phyloP scores from a whole-genome alignment of 2,329 filamentous ascomycete genomes.

The Fusarium longipes region DNA sequence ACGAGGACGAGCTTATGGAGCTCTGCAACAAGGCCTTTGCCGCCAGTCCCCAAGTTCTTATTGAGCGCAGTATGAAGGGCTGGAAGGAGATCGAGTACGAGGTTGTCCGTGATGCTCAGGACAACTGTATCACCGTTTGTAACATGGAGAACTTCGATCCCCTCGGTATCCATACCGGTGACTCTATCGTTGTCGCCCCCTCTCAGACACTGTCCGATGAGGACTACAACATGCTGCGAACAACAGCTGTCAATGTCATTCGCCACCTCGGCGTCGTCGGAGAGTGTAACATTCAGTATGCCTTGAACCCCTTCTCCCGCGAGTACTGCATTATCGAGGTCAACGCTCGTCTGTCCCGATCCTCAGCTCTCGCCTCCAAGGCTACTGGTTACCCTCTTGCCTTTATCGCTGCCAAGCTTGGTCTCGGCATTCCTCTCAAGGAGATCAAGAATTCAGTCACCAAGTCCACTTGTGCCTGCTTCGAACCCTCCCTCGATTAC shows the following conservation, averaged over 20 bases:
- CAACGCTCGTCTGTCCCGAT: conserved; percentile 94
- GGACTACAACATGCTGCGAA: conserved; percentile 99
- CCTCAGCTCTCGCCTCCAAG: conserved; percentile 95
- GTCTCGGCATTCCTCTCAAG: conserved; percentile 93
- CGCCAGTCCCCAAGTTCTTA: conserved; percentile 93
- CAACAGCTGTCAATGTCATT: conserved; percentile 96
- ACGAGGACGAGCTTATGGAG: conserved; percentile 83
- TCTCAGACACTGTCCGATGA: conserved; percentile 97
- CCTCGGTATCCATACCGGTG: conserved; percentile 96
- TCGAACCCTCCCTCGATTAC: conserved; percentile 98
- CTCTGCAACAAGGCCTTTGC: conserved; percentile 96
- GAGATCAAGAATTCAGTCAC: conserved; percentile 97
- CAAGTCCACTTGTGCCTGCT: conserved; percentile 95
- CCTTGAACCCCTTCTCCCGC: conserved; percentile 90
- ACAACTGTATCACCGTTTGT: conserved; percentile 99
- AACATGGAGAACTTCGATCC: conserved; percentile 99
- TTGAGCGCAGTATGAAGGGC: conserved; percentile 98
- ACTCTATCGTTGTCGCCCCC: conserved; percentile 97
- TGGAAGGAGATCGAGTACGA: conserved; percentile 99
- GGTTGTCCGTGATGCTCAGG: conserved; percentile 91
- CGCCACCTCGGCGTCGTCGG: conserved; percentile 96
- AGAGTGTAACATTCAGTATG: conserved; percentile 99
- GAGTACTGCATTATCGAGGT: conserved; percentile 99
- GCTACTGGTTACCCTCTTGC: conserved; percentile 96
- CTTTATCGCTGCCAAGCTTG: conserved; percentile 96